Conservation (phyloP, 1,284 basidiomycete species). For the Naganishia liquefaciens region DNA sequence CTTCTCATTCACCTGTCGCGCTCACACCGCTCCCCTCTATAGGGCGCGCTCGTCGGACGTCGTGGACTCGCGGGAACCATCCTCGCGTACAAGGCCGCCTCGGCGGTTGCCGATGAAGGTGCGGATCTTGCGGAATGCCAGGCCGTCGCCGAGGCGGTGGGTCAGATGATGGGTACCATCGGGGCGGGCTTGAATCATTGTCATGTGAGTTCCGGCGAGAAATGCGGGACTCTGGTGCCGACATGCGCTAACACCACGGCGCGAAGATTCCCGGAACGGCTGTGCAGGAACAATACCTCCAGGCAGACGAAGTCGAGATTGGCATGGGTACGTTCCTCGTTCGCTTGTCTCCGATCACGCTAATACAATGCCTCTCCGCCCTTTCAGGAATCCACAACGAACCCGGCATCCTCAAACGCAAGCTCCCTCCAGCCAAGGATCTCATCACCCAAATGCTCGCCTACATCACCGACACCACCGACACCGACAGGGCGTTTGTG, state of each 20-base stretch:
- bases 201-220: slow-evolving; percentile 63
- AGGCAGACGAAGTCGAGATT: slow-evolving; percentile 71
- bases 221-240: too few relatives aligned
- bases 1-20: too few relatives aligned
- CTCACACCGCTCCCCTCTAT: too few relatives aligned
- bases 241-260: too few relatives aligned
- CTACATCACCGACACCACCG: slow-evolving; percentile 70
- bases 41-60: slow-evolving; percentile 52
- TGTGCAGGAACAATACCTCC: slow-evolving; percentile 38
- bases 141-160: slow-evolving; percentile 66
- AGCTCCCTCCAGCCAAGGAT: slow-evolving; percentile 63
- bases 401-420: slow-evolving; percentile 71
- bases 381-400: slow-evolving; percentile 88
- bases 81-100: slow-evolving; percentile 88
- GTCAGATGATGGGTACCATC: slow-evolving; percentile 69
- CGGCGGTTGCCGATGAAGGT: slow-evolving; percentile 73
- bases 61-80: slow-evolving; percentile 84
- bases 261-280: slow-evolving; percentile 76
- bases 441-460: slow-evolving; percentile 72
- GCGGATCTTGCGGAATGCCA: slow-evolving; percentile 73
- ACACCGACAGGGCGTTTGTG: slow-evolving; percentile 81
- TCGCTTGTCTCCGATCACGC: not conserved
- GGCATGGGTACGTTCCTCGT: slow-evolving; percentile 58
- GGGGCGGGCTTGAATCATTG: slow-evolving; percentile 91
- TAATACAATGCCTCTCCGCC: not conserved